phyloP scores from a whole-genome alignment of 306 rosid genomes.

The Dryas drummondii region DNA sequence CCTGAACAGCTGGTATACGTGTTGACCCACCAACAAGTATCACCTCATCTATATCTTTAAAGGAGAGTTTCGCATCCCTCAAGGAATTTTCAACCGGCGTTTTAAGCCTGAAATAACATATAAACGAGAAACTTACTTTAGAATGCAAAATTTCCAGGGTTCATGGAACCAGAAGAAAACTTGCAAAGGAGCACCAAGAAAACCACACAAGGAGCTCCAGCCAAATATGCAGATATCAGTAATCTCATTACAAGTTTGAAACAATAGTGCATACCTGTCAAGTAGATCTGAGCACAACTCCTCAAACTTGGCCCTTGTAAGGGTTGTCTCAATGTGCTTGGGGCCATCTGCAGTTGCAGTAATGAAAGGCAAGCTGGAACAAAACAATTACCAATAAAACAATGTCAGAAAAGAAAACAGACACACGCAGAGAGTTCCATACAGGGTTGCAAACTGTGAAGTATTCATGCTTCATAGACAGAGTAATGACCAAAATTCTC shows the following conservation, averaged over 20 bases:
- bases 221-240: background rate
- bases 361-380: constrained; percentile 83
- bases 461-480: background rate
- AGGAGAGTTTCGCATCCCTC: constrained; percentile 88
- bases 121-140: background rate
- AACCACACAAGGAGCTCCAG: background rate
- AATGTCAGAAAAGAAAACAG: background rate
- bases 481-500: background rate
- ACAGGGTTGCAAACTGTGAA: background rate
- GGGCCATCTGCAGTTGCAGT: constrained; percentile 96
- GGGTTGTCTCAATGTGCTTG: constrained; percentile 87
- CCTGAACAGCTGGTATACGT: constrained; percentile 91
- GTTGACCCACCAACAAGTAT: constrained; percentile 97
- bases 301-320: constrained; percentile 85
- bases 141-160: background rate
- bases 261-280: constrained; percentile 55
- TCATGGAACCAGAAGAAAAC: background rate
- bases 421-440: no score
- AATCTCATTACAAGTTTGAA: background rate
- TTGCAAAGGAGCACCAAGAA: background rate
- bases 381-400: background rate
- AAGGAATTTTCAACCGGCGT: constrained; percentile 82
- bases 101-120: constrained; percentile 45
- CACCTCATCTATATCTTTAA: constrained; percentile 79
- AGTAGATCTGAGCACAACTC: constrained; percentile 87